These are phyloP conservation scores for Phaeosphaeriaceae sp. DNA, from an alignment of 2,329 filamentous ascomycete genomes.

Conservation along the genomic window DNA sequence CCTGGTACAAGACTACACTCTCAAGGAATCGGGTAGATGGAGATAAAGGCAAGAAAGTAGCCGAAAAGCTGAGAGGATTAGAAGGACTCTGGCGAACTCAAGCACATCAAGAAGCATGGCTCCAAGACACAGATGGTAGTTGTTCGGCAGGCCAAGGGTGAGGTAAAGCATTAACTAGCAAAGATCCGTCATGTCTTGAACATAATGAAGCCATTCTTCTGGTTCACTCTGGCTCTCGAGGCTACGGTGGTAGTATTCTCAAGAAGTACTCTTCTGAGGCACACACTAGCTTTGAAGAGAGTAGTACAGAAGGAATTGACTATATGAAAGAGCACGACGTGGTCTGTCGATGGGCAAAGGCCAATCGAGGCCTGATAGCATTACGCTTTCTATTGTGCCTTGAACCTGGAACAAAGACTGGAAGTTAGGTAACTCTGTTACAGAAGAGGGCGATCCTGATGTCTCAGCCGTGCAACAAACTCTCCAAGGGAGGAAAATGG, in stretches of 20 bases:
- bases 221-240: conserved; percentile 48
- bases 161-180: conserved; percentile 22
- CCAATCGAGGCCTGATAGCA: conserved; percentile 49
- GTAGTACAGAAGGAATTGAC: conserved; percentile 25
- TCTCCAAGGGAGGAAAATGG: conserved; percentile 37
- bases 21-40: conserved; percentile 40
- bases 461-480: conserved; percentile 13
- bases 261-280: conserved; percentile 34
- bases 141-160: conserved; percentile 40
- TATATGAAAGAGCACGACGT: conserved; percentile 46
- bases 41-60: conserved; percentile 42
- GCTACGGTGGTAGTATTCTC: conserved; percentile 45
- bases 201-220: conserved; percentile 45
- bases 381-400: conserved; percentile 46
- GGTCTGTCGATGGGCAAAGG: conserved; percentile 47
- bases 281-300: conserved; percentile 33
- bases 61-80: conserved; percentile 44
- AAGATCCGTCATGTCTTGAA: conserved; percentile 17
- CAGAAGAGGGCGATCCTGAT: conserved; percentile 5
- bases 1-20: conserved; percentile 46
- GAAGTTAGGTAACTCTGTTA: conserved; percentile 16
- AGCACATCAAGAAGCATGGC: conserved; percentile 37
- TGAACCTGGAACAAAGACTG: conserved; percentile 39
- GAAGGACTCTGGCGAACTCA: conserved; percentile 44
- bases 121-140: conserved; percentile 22